Base-by-base conservation (phyloP, 2,329 filamentous ascomycete species). In the Penicillium rolfsii region DNA sequence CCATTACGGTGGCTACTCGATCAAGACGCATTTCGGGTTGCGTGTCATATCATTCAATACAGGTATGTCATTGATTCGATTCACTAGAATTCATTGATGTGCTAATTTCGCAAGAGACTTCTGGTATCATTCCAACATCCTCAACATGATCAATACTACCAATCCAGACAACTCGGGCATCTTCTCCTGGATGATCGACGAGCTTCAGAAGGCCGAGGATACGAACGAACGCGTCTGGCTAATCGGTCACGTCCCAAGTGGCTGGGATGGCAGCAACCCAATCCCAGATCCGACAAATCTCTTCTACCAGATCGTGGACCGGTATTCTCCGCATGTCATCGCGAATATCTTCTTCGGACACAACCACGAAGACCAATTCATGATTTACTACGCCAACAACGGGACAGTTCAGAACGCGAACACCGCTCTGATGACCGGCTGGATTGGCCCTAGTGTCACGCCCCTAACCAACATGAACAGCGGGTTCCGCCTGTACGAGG, bases 1-100 rank as follows among this genome's bases (percentile, higher is more conserved):
- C 6, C 84, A 87, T 66, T 86, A 86, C 61, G 84, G 80, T 12
- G 84, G 80, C 0, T 87, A 86, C 68, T 82, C 81, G 0, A 76
- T 85, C 55, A 81, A 83, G 63, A 84, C 81, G 8, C 80, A 84
- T 30, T 78, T 81, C 46, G 82, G 83, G 12, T 72, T 85, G 14
- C 76, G 82, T 6, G 81, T 85, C 63, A 82, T 84, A 50, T 78
- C 82, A 1, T 76, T 84, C 64, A 85, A 85, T 65, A 82, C 81
- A 1, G 82, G 84, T 73, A 64, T 53, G 83, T 83, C 81, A 2
- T 9, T 16, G 4, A 64, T 64, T 64, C 45, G 12, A 16, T n/a
- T 24, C 8, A 33, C 30, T 11, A 4, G 9, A 30, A 4, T 50
- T 12, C 24, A 6, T 19, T 22, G 26, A 9, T n/a, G 12, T 38